Percentiles rank a stretch among this genome's conserved stretches.
Evolutionary conservation across 202 grass and related monocot species (phyloP).

Genomic region (Eragrostis tef): DNA sequence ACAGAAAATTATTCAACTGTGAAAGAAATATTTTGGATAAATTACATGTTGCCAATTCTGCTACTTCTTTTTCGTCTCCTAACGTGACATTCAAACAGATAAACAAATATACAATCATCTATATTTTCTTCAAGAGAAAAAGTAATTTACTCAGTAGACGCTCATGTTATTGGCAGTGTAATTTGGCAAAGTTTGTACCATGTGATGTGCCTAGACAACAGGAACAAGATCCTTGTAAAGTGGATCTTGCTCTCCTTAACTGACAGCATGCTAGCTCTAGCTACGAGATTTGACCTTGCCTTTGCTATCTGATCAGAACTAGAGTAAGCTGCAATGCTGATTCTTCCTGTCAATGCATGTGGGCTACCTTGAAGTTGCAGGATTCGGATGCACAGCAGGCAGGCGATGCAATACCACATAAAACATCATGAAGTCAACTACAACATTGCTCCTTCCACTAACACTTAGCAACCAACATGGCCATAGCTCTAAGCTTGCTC

Average conservation of each 20-base stretch:
- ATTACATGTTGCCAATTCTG: constrained; percentile 4
- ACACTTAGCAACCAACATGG: background rate
- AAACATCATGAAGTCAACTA: constrained; percentile 28
- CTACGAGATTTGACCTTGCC: background rate
- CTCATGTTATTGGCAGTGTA: constrained; percentile 4
- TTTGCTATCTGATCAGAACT: background rate
- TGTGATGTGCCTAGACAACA: constrained; percentile 18
- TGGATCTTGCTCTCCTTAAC: constrained; percentile 37
- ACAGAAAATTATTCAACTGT: background rate
- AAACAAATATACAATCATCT: background rate
- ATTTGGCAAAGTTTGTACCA: background rate
- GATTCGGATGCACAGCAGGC: constrained; percentile 1
- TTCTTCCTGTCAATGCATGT: constrained; percentile 39
- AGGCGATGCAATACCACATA: background rate
- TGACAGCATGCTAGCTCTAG: constrained; percentile 35
- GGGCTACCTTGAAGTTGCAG: constrained; percentile 15
- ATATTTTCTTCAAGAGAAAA: background rate
- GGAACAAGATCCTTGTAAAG: constrained; percentile 27
- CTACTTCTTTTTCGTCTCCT: background rate
- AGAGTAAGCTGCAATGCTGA: constrained; percentile 22
- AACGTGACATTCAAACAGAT: constrained; percentile 1
- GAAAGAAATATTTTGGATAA: background rate
- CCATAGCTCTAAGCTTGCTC: background rate
- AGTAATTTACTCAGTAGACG: too few relatives aligned
- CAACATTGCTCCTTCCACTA: too few relatives aligned